A percentile compares a stretch with the other conserved stretches of the same genome.
Conservation (phyloP, 2,329 filamentous ascomycete genomes). For the Periconia sp. region DNA sequence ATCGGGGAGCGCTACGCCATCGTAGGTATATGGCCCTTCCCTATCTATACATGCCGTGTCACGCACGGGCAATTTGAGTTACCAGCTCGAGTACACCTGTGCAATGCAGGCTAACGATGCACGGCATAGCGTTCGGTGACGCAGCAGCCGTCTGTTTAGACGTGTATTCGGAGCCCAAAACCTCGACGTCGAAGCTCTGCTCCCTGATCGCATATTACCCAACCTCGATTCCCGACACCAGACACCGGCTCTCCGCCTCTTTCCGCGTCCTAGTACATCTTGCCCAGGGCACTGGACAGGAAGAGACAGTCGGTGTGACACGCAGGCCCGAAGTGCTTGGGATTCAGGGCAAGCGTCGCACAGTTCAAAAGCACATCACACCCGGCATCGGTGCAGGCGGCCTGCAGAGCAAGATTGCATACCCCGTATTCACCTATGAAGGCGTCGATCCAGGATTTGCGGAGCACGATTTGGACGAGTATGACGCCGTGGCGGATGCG, state of each 20-base stretch:
- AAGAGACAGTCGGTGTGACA: conserved; percentile 55
- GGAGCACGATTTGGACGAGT: conserved; percentile 72
- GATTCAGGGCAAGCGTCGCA: conserved; percentile 58
- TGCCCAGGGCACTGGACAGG: conserved; percentile 44
- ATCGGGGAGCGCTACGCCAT: conserved; percentile 68
- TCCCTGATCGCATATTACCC: conserved; percentile 70
- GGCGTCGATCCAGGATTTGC: conserved; percentile 70
- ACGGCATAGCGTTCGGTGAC: conserved; percentile 62
- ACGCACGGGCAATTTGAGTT: background rate
- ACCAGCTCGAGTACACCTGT: conserved; percentile 3
- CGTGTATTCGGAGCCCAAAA: conserved; percentile 61
- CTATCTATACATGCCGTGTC: background rate
- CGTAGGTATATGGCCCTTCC: conserved; percentile 56
- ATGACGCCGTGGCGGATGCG: conserved; percentile 67
- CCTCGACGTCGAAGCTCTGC: conserved; percentile 57
- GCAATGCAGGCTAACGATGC: conserved; percentile 10
- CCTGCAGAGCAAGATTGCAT: conserved; percentile 48
- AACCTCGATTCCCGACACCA: conserved; percentile 60
- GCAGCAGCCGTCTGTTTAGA: conserved; percentile 66
- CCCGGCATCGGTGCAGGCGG: conserved; percentile 59
- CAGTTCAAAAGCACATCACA: conserved; percentile 56
- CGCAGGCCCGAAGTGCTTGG: conserved; percentile 59
- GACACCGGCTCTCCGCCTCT: conserved; percentile 50
- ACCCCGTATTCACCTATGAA: conserved; percentile 61
- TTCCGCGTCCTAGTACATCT: conserved; percentile 64